A percentile compares a stretch with the other conserved stretches of the same genome.
These are phyloP conservation scores for Spongispora temasekensis DNA, from an alignment of 1,284 basidiomycete genomes.

Conservation along the genomic window DNA sequence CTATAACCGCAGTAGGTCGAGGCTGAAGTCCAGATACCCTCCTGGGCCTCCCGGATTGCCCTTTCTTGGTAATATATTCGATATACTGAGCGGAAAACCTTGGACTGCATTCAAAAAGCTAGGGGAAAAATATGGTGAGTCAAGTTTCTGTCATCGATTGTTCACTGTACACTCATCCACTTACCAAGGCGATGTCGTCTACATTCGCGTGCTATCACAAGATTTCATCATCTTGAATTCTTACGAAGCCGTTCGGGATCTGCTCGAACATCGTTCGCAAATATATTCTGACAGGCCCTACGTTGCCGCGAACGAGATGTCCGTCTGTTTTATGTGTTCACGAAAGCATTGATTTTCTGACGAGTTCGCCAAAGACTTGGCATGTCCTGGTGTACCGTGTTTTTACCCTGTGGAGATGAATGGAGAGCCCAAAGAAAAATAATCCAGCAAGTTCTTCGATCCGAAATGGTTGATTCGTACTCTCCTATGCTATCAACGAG, in stretches of 20 bases:
- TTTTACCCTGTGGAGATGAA: not conserved
- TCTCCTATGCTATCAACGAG: not conserved
- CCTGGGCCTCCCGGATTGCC: not conserved
- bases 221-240: slow-evolving; percentile 1
- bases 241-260: not conserved
- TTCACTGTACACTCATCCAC: not conserved
- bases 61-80: not conserved
- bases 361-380: not conserved
- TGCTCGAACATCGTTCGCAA: not conserved
- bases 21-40: not conserved
- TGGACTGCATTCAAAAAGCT: not conserved
- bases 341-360: not conserved
- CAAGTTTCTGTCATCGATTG: no score
- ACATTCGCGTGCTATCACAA: not conserved
- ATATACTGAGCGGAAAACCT: not conserved
- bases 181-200: not conserved
- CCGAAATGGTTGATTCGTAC: not conserved
- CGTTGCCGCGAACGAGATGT: not conserved
- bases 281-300: not conserved
- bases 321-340: not conserved
- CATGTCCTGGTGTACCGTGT: not conserved
- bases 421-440: not conserved
- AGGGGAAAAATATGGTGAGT: not conserved
- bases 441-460: not conserved
- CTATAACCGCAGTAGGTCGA: not conserved